Percentiles rank a stretch among this genome's conserved stretches.
Evolutionary conservation across 306 rosid genomes (phyloP).

Genomic region (Fragaria iinumae): DNA sequence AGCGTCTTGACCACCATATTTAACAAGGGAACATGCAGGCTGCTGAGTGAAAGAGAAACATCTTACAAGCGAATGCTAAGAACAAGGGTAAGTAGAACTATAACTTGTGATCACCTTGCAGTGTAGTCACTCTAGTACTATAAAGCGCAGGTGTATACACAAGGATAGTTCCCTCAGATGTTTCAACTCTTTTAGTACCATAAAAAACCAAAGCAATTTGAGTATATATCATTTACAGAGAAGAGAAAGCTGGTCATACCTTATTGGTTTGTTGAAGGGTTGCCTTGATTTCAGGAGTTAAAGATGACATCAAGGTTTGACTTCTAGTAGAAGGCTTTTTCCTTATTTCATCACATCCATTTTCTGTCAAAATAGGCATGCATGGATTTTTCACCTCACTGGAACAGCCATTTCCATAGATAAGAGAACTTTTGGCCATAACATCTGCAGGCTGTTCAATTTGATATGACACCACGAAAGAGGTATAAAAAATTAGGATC

Average conservation of each 20-base stretch:
- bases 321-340: slow-evolving; percentile 21
- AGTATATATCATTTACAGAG: neutral
- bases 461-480: neutral
- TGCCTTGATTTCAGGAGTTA: slow-evolving; percentile 25
- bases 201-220: neutral
- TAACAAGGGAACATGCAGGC: slow-evolving; percentile 40
- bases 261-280: slow-evolving; percentile 30
- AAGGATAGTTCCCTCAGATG: neutral
- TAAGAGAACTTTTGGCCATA: slow-evolving; percentile 24
- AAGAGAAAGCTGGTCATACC: slow-evolving; percentile 35
- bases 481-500: neutral
- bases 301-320: slow-evolving; percentile 33
- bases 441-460: slow-evolving; percentile 25
- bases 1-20: slow-evolving; percentile 31
- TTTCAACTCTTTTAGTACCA: neutral
- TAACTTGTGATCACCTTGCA: slow-evolving; percentile 5
- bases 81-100: slow-evolving; percentile 1
- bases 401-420: slow-evolving; percentile 29
- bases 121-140: neutral
- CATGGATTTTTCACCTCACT: slow-evolving; percentile 24
- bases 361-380: slow-evolving; percentile 26
- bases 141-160: neutral
- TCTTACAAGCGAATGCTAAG: slow-evolving; percentile 23
- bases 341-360: slow-evolving; percentile 33
- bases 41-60: slow-evolving; percentile 36